phyloP scores from a whole-genome alignment of 805 yeast species.

The Candida awuae region DNA sequence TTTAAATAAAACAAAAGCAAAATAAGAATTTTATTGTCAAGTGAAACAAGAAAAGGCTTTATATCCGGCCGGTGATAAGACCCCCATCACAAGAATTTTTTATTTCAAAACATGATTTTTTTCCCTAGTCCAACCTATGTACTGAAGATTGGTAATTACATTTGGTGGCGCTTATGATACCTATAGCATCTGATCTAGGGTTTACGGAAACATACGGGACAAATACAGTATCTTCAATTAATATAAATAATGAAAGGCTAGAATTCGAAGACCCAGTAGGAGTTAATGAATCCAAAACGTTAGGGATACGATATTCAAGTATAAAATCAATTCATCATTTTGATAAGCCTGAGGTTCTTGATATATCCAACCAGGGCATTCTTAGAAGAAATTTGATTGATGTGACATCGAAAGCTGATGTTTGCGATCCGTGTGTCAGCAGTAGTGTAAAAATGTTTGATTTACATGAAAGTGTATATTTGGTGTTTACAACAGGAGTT shows the following conservation, averaged over 20 bases:
- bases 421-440: neutral
- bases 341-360: neutral
- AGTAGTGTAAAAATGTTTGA: neutral
- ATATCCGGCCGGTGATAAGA: no score
- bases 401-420: neutral
- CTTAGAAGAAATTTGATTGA: neutral
- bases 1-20: no score
- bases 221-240: neutral
- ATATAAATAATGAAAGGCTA: neutral
- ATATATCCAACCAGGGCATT: neutral
- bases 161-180: no score
- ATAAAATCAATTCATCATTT: neutral
- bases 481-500: neutral
- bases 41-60: no score
- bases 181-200: neutral
- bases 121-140: no score
- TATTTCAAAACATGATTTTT: no score
- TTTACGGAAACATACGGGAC: neutral
- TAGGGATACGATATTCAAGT: neutral
- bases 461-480: neutral
- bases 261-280: neutral
- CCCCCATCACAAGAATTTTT: no score
- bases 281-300: neutral
- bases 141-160: no score
- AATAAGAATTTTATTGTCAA: no score